phyloP scores from a whole-genome alignment of 352 stramenopile genomes.

The Phytophthora litchii region DNA sequence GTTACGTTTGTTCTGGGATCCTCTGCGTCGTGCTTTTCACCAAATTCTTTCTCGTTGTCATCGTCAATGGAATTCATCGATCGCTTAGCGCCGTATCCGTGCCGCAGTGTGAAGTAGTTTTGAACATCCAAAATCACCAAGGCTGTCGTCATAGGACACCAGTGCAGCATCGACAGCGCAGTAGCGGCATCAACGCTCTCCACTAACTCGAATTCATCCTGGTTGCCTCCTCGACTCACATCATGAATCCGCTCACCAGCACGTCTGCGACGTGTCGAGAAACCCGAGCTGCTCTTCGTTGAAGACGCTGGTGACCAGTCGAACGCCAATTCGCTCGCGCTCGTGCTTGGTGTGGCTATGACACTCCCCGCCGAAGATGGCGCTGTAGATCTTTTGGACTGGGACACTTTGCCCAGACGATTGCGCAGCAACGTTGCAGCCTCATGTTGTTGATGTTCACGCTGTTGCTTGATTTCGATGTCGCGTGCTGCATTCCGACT shows the following conservation, averaged over 20 bases:
- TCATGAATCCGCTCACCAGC: neutral
- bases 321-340: constrained; percentile 19
- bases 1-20: neutral
- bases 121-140: constrained; percentile 73
- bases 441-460: constrained; percentile 53
- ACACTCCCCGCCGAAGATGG: constrained; percentile 4
- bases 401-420: constrained; percentile 38
- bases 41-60: constrained; percentile 27
- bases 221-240: constrained; percentile 19
- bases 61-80: neutral
- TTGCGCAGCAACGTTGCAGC: constrained; percentile 57
- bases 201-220: constrained; percentile 1
- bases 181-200: constrained; percentile 3
- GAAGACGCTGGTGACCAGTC: constrained; percentile 25
- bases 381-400: constrained; percentile 1
- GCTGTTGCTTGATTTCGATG: constrained; percentile 35
- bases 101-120: constrained; percentile 63
- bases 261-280: constrained; percentile 11
- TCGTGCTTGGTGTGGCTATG: constrained; percentile 25
- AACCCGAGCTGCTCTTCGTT: constrained; percentile 9
- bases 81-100: constrained; percentile 21
- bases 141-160: constrained; percentile 69
- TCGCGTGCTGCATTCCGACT: constrained; percentile 27
- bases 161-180: constrained; percentile 38
- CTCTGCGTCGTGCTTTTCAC: neutral